Evolutionary conservation across 805 yeast species (phyloP).

Genomic region (Suhomyces sp.): DNA sequence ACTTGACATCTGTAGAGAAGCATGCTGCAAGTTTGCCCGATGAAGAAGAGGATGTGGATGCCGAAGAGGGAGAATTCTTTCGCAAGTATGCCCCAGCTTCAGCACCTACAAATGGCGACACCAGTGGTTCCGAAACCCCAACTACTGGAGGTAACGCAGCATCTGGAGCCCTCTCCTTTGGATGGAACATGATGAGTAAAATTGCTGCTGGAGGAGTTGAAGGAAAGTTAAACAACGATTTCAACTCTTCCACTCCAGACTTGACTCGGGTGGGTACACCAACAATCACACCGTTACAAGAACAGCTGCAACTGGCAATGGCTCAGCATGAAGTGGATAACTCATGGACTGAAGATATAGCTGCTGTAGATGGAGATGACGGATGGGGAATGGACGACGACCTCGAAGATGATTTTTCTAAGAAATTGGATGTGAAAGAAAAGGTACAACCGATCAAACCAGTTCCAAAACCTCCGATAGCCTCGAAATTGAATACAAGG

Average conservation of each 20-base stretch:
- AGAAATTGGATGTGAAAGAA: conserved; percentile 1
- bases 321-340: conserved; percentile 1
- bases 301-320: conserved; percentile 3
- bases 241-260: conserved; percentile 38
- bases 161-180: conserved; percentile 20
- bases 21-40: conserved; percentile 36
- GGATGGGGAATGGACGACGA: conserved; percentile 22
- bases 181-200: conserved; percentile 39
- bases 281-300: conserved; percentile 10
- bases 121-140: conserved; percentile 6
- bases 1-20: conserved; percentile 41
- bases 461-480: conserved; percentile 1
- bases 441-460: conserved; percentile 1
- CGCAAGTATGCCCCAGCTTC: conserved; percentile 21
- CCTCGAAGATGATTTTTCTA: conserved; percentile 8
- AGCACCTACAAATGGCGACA: conserved; percentile 1
- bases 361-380: conserved; percentile 17
- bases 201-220: conserved; percentile 26
- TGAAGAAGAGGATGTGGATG: conserved; percentile 36
- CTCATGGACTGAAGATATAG: conserved; percentile 14
- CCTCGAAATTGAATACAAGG: conserved; percentile 4
- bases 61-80: conserved; percentile 38
- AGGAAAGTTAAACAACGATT: conserved; percentile 36
- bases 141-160: conserved; percentile 8
- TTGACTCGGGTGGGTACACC: conserved; percentile 30